Conservation (phyloP, 345 rosid species). For the Citrus hindsii region DNA sequence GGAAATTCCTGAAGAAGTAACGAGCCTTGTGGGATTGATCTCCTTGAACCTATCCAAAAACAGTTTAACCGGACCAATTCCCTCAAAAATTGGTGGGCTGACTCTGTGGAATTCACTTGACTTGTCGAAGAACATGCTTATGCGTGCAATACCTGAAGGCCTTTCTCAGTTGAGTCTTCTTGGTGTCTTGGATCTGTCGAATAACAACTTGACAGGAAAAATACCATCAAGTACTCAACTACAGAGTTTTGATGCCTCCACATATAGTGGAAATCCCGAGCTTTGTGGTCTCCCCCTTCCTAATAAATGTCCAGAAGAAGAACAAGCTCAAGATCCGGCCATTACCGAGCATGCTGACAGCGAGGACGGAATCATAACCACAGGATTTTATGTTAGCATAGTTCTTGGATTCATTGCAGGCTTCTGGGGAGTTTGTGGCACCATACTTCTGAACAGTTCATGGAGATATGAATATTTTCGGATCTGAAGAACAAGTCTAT, state of each 20-base stretch:
- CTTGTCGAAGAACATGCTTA: slow-evolving; percentile 15
- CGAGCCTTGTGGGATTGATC: not conserved
- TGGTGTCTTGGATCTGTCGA: slow-evolving; percentile 10
- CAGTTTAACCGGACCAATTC: slow-evolving; percentile 10
- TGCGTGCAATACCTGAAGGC: slow-evolving; percentile 2
- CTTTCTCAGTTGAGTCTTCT: not conserved
- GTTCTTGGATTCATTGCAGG: not conserved
- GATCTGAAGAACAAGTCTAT: not conserved
- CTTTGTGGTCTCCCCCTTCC: slow-evolving; percentile 16
- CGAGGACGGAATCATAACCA: not conserved
- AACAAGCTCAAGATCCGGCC: not conserved
- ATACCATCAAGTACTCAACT: slow-evolving; percentile 14
- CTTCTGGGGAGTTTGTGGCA: not conserved
- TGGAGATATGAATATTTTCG: not conserved
- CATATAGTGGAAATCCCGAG: slow-evolving; percentile 1
- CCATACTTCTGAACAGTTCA: not conserved
- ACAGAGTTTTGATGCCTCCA: not conserved
- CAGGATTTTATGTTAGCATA: not conserved
- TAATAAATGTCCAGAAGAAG: not conserved
- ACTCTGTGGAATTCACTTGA: slow-evolving; percentile 5
- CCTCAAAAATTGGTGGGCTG: slow-evolving; percentile 2
- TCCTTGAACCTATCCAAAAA: slow-evolving; percentile 17
- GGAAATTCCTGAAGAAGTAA: slow-evolving; percentile 5
- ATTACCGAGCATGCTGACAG: not conserved
- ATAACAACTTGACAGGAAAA: slow-evolving; percentile 21